Percentiles rank a stretch among this genome's conserved stretches.
Evolutionary conservation across 352 stramenopile species (phyloP).

Genomic region (Globisporangium recalcitrans): DNA sequence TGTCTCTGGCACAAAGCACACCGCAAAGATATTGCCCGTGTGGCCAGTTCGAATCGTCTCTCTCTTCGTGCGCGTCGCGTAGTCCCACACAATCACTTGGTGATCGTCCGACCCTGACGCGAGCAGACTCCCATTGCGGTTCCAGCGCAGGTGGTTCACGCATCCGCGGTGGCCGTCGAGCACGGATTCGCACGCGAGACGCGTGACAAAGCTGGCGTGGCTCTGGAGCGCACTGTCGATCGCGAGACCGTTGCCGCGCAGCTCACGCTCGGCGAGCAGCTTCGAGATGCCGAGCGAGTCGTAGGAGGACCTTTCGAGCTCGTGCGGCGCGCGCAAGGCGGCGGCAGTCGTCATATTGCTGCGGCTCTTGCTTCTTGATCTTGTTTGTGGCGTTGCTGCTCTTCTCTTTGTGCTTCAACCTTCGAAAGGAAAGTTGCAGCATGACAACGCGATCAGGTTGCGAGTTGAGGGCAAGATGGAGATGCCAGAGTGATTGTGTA

Average conservation of each 20-base stretch:
- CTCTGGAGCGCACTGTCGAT: conserved; percentile 44
- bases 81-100: conserved; percentile 77
- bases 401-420: neutral
- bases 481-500: neutral
- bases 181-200: conserved; percentile 47
- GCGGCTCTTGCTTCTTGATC: neutral
- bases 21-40: conserved; percentile 82
- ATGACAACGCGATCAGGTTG: neutral
- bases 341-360: neutral
- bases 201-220: conserved; percentile 54
- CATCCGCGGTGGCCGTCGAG: conserved; percentile 63
- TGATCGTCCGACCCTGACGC: conserved; percentile 84
- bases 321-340: neutral
- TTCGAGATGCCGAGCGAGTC: conserved; percentile 19
- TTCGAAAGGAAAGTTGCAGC: neutral
- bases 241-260: conserved; percentile 37
- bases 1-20: conserved; percentile 78
- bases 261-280: conserved; percentile 54
- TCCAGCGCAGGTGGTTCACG: conserved; percentile 87
- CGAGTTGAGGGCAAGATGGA: neutral
- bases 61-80: conserved; percentile 40
- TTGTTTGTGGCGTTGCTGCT: neutral
- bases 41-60: conserved; percentile 73
- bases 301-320: neutral
- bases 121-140: conserved; percentile 51